Evolutionary conservation across 805 yeast genomes (phyloP).

Genomic region (Novakomyces olei): DNA sequence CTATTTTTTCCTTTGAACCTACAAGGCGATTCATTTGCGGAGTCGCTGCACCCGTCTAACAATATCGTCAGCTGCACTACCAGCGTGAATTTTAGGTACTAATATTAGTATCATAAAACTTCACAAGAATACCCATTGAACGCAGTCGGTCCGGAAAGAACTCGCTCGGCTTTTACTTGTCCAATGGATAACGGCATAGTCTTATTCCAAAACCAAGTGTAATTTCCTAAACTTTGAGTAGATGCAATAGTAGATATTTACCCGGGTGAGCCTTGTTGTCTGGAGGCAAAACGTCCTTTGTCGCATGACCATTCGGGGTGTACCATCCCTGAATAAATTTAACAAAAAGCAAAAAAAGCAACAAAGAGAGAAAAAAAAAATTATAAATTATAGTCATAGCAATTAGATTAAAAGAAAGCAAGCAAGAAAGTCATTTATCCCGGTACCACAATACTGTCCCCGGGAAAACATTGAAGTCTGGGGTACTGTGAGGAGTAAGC

Average conservation of each 20-base stretch:
- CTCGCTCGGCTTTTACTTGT: slow-evolving; percentile 1
- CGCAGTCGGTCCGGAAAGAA: slow-evolving; percentile 9
- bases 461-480: slow-evolving; percentile 9
- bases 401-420: too few relatives aligned
- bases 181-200: slow-evolving; percentile 6
- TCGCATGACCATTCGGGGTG: slow-evolving; percentile 11
- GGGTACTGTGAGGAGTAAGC: slow-evolving; percentile 10
- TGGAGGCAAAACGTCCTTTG: slow-evolving; percentile 10
- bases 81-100: slow-evolving; percentile 7
- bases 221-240: too few relatives aligned
- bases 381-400: too few relatives aligned
- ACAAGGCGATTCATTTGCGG: too few relatives aligned
- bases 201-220: slow-evolving; percentile 10
- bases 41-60: too few relatives aligned
- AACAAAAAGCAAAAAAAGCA: too few relatives aligned
- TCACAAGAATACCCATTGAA: slow-evolving; percentile 11
- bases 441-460: slow-evolving; percentile 8
- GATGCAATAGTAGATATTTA: too few relatives aligned
- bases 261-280: slow-evolving; percentile 11
- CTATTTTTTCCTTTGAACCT: too few relatives aligned
- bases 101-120: slow-evolving; percentile 5
- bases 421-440: too few relatives aligned
- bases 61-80: too few relatives aligned
- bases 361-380: too few relatives aligned
- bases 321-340: too few relatives aligned